phyloP scores from a whole-genome alignment of 1,284 basidiomycete species.

The Puccinia polysora region DNA sequence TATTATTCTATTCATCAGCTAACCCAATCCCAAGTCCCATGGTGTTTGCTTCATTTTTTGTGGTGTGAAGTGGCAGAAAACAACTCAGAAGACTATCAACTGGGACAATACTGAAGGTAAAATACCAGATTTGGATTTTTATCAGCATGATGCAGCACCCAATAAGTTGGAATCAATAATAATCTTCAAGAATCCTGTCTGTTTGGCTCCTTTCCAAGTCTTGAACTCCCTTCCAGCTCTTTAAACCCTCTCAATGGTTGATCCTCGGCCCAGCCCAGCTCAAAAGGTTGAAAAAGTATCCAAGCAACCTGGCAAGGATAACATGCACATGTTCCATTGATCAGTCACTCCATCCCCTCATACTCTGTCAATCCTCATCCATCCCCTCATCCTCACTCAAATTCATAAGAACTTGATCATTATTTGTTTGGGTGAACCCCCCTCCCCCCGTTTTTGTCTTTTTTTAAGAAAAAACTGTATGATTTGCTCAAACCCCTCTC shows the following conservation, averaged over 20 bases:
- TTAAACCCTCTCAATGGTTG: not conserved
- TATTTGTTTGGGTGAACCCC: too few species aligned
- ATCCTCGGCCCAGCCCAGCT: not conserved
- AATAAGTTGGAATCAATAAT: not conserved
- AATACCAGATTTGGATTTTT: not conserved
- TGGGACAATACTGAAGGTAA: not conserved
- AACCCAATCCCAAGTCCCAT: not conserved
- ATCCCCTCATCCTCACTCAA: not conserved
- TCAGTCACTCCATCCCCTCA: not conserved
- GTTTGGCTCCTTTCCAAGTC: constrained; percentile 20
- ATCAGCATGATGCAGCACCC: not conserved
- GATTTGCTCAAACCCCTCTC: too few species aligned
- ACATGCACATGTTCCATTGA: constrained; percentile 38
- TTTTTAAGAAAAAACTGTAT: too few species aligned
- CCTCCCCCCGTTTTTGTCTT: too few species aligned
- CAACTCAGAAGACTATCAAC: not conserved
- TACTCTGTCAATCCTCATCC: constrained; percentile 11
- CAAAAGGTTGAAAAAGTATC: not conserved
- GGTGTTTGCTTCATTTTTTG: not conserved
- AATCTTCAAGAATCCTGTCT: constrained; percentile 21
- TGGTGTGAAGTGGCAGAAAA: constrained; percentile 2
- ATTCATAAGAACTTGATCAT: too few species aligned
- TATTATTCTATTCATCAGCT: not conserved
- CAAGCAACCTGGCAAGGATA: constrained; percentile 41
- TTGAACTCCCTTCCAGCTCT: constrained; percentile 6